Evolutionary conservation across 2,329 filamentous ascomycete species (phyloP), one percentile per base, ranked within the genome.

Genomic region (Aspergillus terreus): DNA sequence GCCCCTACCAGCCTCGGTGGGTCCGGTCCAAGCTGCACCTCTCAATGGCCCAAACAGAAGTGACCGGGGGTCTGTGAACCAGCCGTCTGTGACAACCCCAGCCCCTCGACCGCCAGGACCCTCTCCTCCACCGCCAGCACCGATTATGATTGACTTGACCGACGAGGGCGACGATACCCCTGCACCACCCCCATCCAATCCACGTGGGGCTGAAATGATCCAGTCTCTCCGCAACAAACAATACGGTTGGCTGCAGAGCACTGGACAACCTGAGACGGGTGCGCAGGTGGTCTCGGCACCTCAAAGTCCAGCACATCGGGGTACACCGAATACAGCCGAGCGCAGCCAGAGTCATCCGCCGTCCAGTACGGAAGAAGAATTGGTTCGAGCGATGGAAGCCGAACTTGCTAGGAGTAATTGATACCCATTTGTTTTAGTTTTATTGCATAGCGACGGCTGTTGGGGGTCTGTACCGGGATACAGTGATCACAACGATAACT

Each of bases 171-270:
- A 50, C 44, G 12, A 49, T 21, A 9, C 47, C 6, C n/a, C 17
- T 19, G 38, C 43, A 6, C 36, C 35, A 14, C 42, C 49, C 14
- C 32, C 52, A 7, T 23, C 50, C 23, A 50, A 51, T 15, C 53
- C 51, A 42, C 54, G 47, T 23, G 49, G 57, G 19, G 50, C 50
- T 42, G 52, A 57, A 15, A 58, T 67, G 25, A 58, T 61, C n/a
- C 55, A 53, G 7, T 52, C 58, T 5, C 55, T 71, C 46, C 63
- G 58, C 43, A 60, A 58, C 23, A 71, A 71, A 45, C 54, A 61
- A 23, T 68, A 70, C 46, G 23, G 44, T 12, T 71, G 68, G 69
- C 60, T 71, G 4, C 53, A 52, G 33, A 52, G 47, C 43, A 44
- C 41, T 14, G 45, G 38, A 30, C 19, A 38, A 17, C 36, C 38